Evolutionary conservation across 2,329 filamentous ascomycete species (phyloP).

Genomic region (Cercospora sojina): DNA sequence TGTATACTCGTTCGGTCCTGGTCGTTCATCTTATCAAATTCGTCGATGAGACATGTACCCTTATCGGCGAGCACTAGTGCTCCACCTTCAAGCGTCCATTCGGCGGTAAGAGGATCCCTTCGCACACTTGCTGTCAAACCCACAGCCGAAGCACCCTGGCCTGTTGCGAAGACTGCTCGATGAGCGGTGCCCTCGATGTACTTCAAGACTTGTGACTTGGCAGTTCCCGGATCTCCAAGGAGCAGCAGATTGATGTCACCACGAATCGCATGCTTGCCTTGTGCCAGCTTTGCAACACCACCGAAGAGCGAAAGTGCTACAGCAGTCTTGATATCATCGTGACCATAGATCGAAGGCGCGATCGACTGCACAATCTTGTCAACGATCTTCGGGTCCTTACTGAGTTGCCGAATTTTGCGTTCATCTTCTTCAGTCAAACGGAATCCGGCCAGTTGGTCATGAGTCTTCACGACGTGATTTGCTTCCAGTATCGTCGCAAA

Average conservation of each 20-base stretch:
- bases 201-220: constrained; percentile 96
- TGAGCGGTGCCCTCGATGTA: constrained; percentile 98
- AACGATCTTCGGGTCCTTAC: constrained; percentile 84
- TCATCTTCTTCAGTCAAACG: constrained; percentile 93
- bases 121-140: constrained; percentile 96
- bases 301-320: constrained; percentile 92
- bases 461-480: constrained; percentile 94
- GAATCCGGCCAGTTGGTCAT: constrained; percentile 96
- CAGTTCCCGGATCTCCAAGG: constrained; percentile 93
- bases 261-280: constrained; percentile 84
- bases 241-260: constrained; percentile 98
- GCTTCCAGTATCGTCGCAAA: constrained; percentile 97
- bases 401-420: constrained; percentile 81
- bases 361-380: constrained; percentile 93
- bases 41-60: constrained; percentile 93
- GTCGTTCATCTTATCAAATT: constrained; percentile 99
- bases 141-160: constrained; percentile 93
- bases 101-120: constrained; percentile 88
- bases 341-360: constrained; percentile 95
- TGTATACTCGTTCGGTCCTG: constrained; percentile 97
- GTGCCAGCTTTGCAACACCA: constrained; percentile 87
- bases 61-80: constrained; percentile 92
- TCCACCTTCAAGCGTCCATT: constrained; percentile 97
- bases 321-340: constrained; percentile 95
- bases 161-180: constrained; percentile 93